A percentile compares a stretch with the other conserved stretches of the same genome.
These are phyloP conservation scores for Solanum rostratum DNA, from an alignment of 257 asterid species.

Conservation along the genomic window DNA sequence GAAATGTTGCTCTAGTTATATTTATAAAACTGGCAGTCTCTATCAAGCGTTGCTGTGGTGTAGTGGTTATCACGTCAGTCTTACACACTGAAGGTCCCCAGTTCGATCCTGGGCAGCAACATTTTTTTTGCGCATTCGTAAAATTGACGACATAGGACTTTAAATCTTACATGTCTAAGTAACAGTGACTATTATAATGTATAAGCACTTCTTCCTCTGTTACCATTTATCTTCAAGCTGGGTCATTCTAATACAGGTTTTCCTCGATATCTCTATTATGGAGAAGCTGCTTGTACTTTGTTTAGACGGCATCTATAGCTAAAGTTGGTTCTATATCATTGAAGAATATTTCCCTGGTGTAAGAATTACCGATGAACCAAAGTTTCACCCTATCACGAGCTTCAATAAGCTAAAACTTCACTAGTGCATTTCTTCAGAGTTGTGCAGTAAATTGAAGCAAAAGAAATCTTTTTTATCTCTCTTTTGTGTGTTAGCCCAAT, in stretches of 20 bases:
- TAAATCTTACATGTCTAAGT: no score
- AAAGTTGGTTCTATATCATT: background rate
- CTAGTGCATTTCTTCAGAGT: background rate
- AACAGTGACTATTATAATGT: no score
- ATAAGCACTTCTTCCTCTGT: background rate
- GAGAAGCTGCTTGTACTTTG: background rate
- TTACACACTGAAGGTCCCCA: slow-evolving; percentile 48
- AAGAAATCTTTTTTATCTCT: no score
- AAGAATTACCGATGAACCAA: background rate
- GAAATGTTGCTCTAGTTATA: no score
- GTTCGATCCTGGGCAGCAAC: slow-evolving; percentile 45
- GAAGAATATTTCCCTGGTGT: slow-evolving; percentile 13
- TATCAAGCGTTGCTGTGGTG: slow-evolving; percentile 28
- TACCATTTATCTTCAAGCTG: background rate
- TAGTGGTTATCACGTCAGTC: slow-evolving; percentile 52
- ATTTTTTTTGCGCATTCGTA: background rate
- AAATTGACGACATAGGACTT: no score
- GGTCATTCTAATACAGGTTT: background rate
- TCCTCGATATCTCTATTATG: background rate
- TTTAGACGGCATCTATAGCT: background rate
- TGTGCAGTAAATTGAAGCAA: background rate
- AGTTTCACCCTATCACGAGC: background rate
- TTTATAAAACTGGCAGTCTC: accelerated
- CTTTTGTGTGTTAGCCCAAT: background rate
- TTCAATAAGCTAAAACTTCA: background rate